Conservation (phyloP, 2,329 filamentous ascomycete genomes). For the Sarocladium kiliense region DNA sequence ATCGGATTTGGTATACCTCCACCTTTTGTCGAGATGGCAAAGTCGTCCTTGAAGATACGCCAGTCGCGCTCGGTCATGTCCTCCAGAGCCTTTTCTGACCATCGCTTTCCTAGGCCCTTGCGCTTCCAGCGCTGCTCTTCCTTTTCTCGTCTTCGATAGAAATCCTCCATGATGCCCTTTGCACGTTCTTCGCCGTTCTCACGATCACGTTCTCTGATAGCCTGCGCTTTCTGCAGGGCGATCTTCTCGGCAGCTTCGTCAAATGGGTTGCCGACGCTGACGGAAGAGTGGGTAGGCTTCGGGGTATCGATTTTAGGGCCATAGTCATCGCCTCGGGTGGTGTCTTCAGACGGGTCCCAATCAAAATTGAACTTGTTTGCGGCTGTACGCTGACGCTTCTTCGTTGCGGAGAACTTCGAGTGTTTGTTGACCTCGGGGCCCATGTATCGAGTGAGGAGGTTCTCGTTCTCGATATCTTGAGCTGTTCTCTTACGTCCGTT, state of each 20-base stretch:
- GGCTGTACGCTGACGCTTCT: constrained; percentile 87
- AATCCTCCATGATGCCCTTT: constrained; percentile 75
- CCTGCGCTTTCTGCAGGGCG: constrained; percentile 55
- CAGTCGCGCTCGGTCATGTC: constrained; percentile 98
- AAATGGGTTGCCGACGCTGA: constrained; percentile 45
- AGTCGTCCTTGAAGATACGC: constrained; percentile 99
- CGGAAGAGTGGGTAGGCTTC: constrained; percentile 28
- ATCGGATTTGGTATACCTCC: constrained; percentile 91
- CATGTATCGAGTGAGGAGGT: constrained; percentile 81
- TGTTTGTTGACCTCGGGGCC: constrained; percentile 78
- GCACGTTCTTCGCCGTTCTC: constrained; percentile 75
- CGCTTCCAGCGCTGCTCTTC: constrained; percentile 68
- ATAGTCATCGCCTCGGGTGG: constrained; percentile 30
- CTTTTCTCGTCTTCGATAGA: constrained; percentile 56
- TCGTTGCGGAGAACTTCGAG: constrained; percentile 88
- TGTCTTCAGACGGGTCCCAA: constrained; percentile 95
- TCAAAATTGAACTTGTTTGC: constrained; percentile 99
- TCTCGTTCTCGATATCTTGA: constrained; percentile 65
- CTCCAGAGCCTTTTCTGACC: constrained; percentile 86
- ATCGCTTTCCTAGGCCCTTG: constrained; percentile 82
- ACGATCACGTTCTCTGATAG: constrained; percentile 68
- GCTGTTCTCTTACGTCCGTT: constrained; percentile 32
- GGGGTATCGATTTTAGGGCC: neutral
- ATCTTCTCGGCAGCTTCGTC: constrained; percentile 52
- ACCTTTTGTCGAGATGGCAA: constrained; percentile 92